Evolutionary conservation across 169 alveolate genomes (phyloP).

Genomic region (Babesia ovis): DNA sequence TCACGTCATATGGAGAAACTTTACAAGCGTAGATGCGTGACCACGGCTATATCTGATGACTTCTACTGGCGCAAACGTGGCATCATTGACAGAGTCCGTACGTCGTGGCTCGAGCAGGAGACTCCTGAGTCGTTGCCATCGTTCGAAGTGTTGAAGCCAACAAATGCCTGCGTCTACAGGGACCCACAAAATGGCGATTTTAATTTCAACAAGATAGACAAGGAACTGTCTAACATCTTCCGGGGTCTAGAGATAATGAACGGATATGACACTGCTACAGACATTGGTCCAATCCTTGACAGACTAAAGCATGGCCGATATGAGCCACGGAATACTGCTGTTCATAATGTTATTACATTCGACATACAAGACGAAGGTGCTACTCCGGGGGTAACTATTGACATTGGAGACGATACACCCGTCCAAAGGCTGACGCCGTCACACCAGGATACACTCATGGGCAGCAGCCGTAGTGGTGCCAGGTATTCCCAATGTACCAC

Average conservation of each 20-base stretch:
- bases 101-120: slow-evolving; percentile 26
- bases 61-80: slow-evolving; percentile 30
- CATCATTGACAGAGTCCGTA: slow-evolving; percentile 41
- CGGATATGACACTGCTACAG: too few species aligned
- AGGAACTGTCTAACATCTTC: slow-evolving; percentile 12
- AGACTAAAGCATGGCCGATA: too few species aligned
- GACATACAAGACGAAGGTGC: neutral
- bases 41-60: slow-evolving; percentile 47
- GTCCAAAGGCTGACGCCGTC: too few species aligned
- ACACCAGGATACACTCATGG: too few species aligned
- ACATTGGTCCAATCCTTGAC: too few species aligned
- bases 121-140: slow-evolving; percentile 5
- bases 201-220: slow-evolving; percentile 31
- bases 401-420: slow-evolving; percentile 1
- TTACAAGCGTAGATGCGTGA: slow-evolving; percentile 40
- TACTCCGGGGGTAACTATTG: neutral
- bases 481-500: neutral
- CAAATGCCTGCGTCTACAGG: slow-evolving; percentile 5
- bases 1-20: neutral
- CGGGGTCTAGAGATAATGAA: slow-evolving; percentile 38
- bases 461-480: too few species aligned
- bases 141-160: neutral
- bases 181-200: slow-evolving; percentile 29
- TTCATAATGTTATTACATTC: too few species aligned
- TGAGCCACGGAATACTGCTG: too few species aligned